Conservation (phyloP, 78 protist species). For the Dictyostelium firmibasis region DNA sequence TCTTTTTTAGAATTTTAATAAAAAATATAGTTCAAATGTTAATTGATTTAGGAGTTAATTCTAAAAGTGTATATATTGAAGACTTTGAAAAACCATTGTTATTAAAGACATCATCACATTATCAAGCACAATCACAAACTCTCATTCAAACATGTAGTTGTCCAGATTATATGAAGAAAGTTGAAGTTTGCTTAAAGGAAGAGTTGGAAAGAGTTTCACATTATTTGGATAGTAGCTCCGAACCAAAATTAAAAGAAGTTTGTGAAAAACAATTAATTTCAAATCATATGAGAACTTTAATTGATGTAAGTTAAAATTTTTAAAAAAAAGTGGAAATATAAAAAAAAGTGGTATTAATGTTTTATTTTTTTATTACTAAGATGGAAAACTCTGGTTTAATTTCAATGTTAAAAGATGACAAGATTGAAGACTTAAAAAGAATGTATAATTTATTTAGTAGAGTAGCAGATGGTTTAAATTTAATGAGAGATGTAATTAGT, state of each 20-base stretch:
- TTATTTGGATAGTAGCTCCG: constrained; percentile 81
- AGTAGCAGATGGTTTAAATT: constrained; percentile 75
- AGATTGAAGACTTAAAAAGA: constrained; percentile 81
- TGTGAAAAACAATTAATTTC: constrained; percentile 88
- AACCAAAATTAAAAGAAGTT: constrained; percentile 68
- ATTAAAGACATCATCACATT: constrained; percentile 78
- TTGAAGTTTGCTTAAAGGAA: constrained; percentile 84
- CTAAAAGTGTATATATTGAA: constrained; percentile 80
- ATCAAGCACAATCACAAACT: constrained; percentile 74
- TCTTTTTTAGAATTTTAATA: constrained; percentile 39
- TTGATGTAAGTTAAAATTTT: constrained; percentile 17
- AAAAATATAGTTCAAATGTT: constrained; percentile 86
- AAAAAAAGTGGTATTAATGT: not conserved
- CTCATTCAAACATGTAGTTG: constrained; percentile 82
- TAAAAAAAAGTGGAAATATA: not conserved
- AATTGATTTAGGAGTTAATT: constrained; percentile 86
- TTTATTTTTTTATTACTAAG: not conserved
- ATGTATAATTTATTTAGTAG: constrained; percentile 84
- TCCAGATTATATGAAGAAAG: constrained; percentile 90
- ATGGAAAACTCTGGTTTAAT: constrained; percentile 80
- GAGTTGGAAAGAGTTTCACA: constrained; percentile 86
- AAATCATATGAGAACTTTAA: constrained; percentile 76
- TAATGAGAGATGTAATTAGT: constrained; percentile 64
- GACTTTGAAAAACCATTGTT: constrained; percentile 91
- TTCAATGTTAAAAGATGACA: constrained; percentile 72